phyloP scores from a whole-genome alignment of 495 filamentous ascomycete genomes.

The Neurospora sp. region DNA sequence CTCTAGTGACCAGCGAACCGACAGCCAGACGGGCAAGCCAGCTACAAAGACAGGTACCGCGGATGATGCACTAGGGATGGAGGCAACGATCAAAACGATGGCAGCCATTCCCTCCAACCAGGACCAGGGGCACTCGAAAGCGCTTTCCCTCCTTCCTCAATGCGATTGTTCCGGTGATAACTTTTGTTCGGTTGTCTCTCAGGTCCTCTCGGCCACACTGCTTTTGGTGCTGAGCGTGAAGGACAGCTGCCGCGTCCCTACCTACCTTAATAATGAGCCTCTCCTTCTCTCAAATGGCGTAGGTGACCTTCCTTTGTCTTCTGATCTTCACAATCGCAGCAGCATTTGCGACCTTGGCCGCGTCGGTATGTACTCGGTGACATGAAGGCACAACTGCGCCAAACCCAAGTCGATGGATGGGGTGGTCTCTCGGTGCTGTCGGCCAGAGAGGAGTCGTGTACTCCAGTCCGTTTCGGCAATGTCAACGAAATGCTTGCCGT shows the following conservation, averaged over 20 bases:
- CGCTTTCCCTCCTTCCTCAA: neutral
- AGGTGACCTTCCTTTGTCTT: neutral
- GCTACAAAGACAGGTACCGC: too few relatives aligned
- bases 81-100: neutral
- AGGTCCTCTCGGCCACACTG: neutral
- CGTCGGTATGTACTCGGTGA: too few relatives aligned
- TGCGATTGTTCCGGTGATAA: neutral
- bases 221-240: too few relatives aligned
- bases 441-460: too few relatives aligned
- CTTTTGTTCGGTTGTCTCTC: too few relatives aligned
- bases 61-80: too few relatives aligned
- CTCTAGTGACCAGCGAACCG: too few relatives aligned
- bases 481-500: constrained; percentile 10
- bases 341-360: neutral
- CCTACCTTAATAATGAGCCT: neutral
- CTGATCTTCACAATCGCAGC: neutral
- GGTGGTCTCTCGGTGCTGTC: neutral
- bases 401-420: neutral
- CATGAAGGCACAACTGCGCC: too few relatives aligned
- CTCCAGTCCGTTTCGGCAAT: constrained; percentile 5
- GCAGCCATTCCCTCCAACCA: neutral
- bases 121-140: neutral
- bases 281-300: neutral
- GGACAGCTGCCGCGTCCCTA: too few relatives aligned
- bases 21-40: too few relatives aligned